Base-by-base conservation (phyloP, 148 eudicot genomes). In the Vaccinium macrocarpon region DNA sequence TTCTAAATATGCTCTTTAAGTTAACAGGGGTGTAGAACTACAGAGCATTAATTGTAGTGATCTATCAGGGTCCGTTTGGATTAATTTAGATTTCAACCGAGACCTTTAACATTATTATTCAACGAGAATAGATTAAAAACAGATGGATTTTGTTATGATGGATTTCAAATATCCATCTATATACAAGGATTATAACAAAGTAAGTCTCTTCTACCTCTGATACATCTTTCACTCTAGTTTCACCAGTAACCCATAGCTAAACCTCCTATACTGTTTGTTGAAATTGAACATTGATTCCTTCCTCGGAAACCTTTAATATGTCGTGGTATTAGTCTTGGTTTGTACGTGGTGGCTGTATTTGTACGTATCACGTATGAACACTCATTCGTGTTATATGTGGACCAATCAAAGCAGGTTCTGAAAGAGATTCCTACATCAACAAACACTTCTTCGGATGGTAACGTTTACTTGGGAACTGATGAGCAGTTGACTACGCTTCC, bases 361-460 rank as follows among this genome's bases (percentile, higher is more conserved):
- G 27, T 68, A 38, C 56, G 15, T 71, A 11, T 51, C 55, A 38
- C 56, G 15, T 71, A 11, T 51, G 42, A 57, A 38, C 27, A 38
- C 29, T 38, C 32, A n/a, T 16, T 84, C 6, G 10, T 53, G 64
- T 76, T 11, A 10, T 53, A 80, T 27, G 11, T 87, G 66, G 66
- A 10, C 71, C 51, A 71, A 73, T 80, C 42, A 72, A 72, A 85
- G 81, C 92, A 92, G 99, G 99, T 93, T 89, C 87, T 95, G 85
- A 89, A 87, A 82, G 99, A 95, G 91, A 95, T 97, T 86, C 99
- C 98, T 56, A 88, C 92, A 38, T 59, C 95, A 62, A 76, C 96
- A 29, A 87, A 89, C 72, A 86, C 90, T 1, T 84, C 86, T 76
- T 88, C 92, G 21, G 89, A 88, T 85, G 85, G 89, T 82, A 92